Evolutionary conservation across 2,329 filamentous ascomycete species (phyloP).

Genomic region (Penicillium capsulatum): DNA sequence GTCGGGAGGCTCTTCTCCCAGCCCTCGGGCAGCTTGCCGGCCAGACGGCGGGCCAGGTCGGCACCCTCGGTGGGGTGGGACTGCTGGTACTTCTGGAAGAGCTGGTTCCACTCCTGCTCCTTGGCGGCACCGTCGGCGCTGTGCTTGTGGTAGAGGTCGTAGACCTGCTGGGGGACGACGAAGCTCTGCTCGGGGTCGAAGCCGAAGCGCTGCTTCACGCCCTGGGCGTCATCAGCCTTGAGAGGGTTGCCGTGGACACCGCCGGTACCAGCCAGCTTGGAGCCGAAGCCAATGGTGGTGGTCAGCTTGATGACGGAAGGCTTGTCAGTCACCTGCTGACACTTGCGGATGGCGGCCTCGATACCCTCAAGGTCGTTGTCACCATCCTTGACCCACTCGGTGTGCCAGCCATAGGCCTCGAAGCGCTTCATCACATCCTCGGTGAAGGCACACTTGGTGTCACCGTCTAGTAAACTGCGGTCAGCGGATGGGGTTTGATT

Average conservation of each 20-base stretch:
- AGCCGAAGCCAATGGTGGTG: conserved; percentile 96
- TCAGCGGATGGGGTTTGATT: background rate
- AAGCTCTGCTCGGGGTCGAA: conserved; percentile 95
- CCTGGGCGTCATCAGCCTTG: conserved; percentile 88
- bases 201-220: conserved; percentile 91
- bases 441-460: conserved; percentile 94
- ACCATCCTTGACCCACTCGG: conserved; percentile 76
- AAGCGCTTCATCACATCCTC: conserved; percentile 95
- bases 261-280: conserved; percentile 85
- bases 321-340: conserved; percentile 88
- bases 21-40: conserved; percentile 81
- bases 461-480: conserved; percentile 62
- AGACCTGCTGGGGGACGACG: conserved; percentile 88
- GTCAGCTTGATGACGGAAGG: conserved; percentile 93
- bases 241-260: conserved; percentile 95
- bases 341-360: conserved; percentile 80
- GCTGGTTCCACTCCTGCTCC: conserved; percentile 92
- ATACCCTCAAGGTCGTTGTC: conserved; percentile 84
- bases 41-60: conserved; percentile 76
- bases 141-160: conserved; percentile 84
- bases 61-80: conserved; percentile 73
- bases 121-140: conserved; percentile 78
- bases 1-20: conserved; percentile 93
- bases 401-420: conserved; percentile 96
- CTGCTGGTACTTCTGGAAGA: conserved; percentile 79